Conservation (phyloP, 2,329 filamentous ascomycete genomes). For the Clonostachys chloroleuca region DNA sequence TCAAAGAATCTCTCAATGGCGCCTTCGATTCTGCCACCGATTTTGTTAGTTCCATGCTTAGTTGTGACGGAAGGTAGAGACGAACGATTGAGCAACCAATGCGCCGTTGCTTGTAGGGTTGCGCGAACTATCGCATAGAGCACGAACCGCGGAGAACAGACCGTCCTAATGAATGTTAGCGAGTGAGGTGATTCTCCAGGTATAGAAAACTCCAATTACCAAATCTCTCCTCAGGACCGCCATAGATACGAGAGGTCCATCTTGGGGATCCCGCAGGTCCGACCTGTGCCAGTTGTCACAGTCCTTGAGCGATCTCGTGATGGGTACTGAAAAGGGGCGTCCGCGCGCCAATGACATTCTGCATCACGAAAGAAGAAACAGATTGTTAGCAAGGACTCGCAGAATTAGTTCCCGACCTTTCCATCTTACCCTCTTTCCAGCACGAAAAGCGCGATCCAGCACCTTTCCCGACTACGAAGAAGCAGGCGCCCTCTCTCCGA, state of each 20-base stretch:
- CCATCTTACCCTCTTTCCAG: constrained; percentile 58
- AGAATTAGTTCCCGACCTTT: not conserved
- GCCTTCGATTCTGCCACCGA: constrained; percentile 39
- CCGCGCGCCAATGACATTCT: constrained; percentile 66
- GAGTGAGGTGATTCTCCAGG: too few relatives aligned
- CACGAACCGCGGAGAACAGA: constrained; percentile 52
- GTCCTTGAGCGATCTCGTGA: constrained; percentile 60
- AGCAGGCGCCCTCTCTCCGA: constrained; percentile 59
- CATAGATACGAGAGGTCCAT: constrained; percentile 69
- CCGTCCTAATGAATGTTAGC: constrained; percentile 31
- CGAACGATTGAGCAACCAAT: constrained; percentile 47
- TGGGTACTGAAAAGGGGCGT: constrained; percentile 62
- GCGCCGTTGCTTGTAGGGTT: constrained; percentile 42
- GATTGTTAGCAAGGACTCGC: not conserved
- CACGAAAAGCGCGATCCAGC: constrained; percentile 69
- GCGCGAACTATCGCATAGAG: constrained; percentile 54
- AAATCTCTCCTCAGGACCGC: constrained; percentile 65
- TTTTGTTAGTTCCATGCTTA: constrained; percentile 8
- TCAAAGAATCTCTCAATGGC: constrained; percentile 64
- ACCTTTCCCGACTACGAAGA: constrained; percentile 60
- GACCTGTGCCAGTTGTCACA: constrained; percentile 68
- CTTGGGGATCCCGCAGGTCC: constrained; percentile 58
- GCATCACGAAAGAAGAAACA: constrained; percentile 4
- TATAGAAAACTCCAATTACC: constrained; percentile 28
- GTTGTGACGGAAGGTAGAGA: not conserved